Evolutionary conservation across 2,329 filamentous ascomycete genomes (phyloP).

Genomic region (Pseudogymnoascus sp.): DNA sequence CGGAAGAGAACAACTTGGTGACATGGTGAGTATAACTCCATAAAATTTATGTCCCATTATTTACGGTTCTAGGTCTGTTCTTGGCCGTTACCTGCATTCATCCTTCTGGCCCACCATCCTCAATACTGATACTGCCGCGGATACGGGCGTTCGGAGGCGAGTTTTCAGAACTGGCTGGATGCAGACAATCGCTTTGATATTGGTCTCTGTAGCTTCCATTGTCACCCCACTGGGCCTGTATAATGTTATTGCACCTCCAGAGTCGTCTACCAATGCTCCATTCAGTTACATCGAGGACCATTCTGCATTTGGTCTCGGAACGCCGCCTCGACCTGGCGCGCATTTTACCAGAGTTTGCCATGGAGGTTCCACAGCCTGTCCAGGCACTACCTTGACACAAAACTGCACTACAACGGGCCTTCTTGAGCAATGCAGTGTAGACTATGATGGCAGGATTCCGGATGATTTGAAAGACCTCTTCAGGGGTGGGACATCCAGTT

Average conservation of each 20-base stretch:
- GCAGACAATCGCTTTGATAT: conserved; percentile 23
- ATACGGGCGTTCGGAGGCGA: conserved; percentile 26
- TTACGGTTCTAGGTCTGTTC: conserved; percentile 26
- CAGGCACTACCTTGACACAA: conserved; percentile 20
- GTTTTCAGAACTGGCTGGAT: conserved; percentile 23
- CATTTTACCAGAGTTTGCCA: conserved; percentile 29
- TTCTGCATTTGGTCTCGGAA: conserved; percentile 33
- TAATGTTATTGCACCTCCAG: conserved; percentile 28
- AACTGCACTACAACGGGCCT: conserved; percentile 16
- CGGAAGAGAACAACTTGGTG: conserved; percentile 30
- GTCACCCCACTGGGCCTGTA: conserved; percentile 39
- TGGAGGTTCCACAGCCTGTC: conserved; percentile 17
- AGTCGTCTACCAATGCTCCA: conserved; percentile 13
- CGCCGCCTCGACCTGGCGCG: conserved; percentile 28
- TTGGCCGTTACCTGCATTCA: conserved; percentile 30
- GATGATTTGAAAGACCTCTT: conserved; percentile 29
- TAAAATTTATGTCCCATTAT: not conserved
- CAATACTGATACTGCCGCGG: conserved; percentile 30
- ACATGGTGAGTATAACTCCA: conserved; percentile 30
- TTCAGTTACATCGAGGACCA: conserved; percentile 34
- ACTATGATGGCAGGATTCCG: conserved; percentile 27
- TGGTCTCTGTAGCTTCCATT: conserved; percentile 35
- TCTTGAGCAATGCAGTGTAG: not conserved
- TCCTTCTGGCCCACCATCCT: conserved; percentile 37
- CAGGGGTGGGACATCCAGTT: conserved; percentile 26